Percentiles rank a stretch among this genome's conserved stretches.
phyloP scores from a whole-genome alignment of 1,284 basidiomycete genomes.

The Cutaneotrichosporon sp. region DNA sequence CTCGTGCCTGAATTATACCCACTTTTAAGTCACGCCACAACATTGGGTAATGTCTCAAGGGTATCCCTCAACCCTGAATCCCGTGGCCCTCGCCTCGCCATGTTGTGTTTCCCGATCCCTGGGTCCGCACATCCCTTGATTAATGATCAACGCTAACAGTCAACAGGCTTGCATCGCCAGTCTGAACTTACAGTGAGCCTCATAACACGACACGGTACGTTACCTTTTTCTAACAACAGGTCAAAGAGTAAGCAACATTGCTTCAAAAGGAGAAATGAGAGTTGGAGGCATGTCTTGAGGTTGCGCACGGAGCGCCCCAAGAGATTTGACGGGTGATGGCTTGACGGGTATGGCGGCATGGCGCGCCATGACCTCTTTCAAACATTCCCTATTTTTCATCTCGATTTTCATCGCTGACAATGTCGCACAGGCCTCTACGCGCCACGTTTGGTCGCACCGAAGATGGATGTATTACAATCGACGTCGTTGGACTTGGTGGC shows the following conservation, averaged over 20 bases:
- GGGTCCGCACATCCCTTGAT: background rate
- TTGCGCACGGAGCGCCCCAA: background rate
- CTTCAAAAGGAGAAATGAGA: background rate
- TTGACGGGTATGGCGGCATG: background rate
- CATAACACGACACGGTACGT: background rate
- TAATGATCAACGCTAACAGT: background rate
- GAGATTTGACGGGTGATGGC: background rate
- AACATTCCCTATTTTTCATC: background rate
- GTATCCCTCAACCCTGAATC: background rate
- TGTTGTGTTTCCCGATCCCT: background rate
- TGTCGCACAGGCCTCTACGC: constrained; percentile 12
- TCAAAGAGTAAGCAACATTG: constrained; percentile 35
- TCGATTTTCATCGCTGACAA: constrained; percentile 8
- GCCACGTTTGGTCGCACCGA: constrained; percentile 10
- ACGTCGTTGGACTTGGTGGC: constrained; percentile 49
- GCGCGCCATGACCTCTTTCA: background rate
- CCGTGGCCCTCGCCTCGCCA: constrained; percentile 7
- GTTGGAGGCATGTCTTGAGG: background rate
- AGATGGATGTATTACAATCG: constrained; percentile 19
- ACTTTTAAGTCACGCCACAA: constrained; percentile 9
- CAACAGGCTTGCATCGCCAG: constrained; percentile 50
- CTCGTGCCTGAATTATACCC: background rate
- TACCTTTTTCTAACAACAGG: background rate
- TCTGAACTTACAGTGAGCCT: constrained; percentile 44
- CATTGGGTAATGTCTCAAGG: constrained; percentile 18